phyloP scores from a whole-genome alignment of 1,139 yeast species.

The Zygosaccharomyces sapae region DNA sequence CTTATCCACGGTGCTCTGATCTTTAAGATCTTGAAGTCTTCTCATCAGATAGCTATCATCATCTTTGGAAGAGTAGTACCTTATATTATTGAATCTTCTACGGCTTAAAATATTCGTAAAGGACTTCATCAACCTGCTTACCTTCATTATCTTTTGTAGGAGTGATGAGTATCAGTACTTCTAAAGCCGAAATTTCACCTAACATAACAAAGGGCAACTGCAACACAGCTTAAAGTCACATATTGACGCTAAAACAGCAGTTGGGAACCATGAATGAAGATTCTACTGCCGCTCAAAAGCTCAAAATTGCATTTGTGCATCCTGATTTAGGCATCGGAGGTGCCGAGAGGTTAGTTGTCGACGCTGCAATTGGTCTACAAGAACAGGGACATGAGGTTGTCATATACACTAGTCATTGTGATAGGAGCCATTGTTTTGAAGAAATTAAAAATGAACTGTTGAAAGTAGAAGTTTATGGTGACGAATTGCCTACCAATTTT shows the following conservation, averaged over 20 bases:
- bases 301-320: slow-evolving; percentile 79
- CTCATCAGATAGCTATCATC: slow-evolving; percentile 15
- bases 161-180: background rate
- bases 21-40: slow-evolving; percentile 18
- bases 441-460: slow-evolving; percentile 62
- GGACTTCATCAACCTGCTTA: background rate
- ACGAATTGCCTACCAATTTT: slow-evolving; percentile 68
- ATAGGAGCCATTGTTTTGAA: slow-evolving; percentile 79
- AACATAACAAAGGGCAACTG: background rate
- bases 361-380: slow-evolving; percentile 87
- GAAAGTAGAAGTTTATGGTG: slow-evolving; percentile 72
- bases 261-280: background rate
- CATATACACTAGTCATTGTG: slow-evolving; percentile 87
- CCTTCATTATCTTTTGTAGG: background rate
- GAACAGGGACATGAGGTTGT: slow-evolving; percentile 60
- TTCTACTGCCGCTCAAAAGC: slow-evolving; percentile 8
- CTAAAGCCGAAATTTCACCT: background rate
- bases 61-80: slow-evolving; percentile 10
- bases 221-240: background rate
- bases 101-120: background rate
- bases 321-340: slow-evolving; percentile 98
- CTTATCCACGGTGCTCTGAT: slow-evolving; percentile 15
- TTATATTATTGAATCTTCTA: background rate
- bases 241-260: background rate
- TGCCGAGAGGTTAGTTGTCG: slow-evolving; percentile 92